phyloP scores from a whole-genome alignment of 2,329 filamentous ascomycete genomes.

The Elsinoe perseae region DNA sequence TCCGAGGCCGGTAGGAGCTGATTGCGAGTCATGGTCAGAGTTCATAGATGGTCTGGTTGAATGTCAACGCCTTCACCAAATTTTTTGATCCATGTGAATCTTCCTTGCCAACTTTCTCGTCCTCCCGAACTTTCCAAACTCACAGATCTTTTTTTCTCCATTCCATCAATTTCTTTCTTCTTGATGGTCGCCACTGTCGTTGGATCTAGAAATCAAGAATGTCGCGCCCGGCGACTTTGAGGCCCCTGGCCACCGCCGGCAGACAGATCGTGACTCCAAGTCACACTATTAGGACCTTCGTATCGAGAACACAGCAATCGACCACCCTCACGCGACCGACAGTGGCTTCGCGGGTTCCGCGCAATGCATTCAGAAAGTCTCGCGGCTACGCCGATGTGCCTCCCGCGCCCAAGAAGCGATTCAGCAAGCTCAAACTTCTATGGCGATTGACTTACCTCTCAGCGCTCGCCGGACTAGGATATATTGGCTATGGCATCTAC shows the following conservation, averaged over 20 bases:
- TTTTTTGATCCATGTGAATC: too few relatives aligned
- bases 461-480: constrained; percentile 59
- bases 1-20: too few relatives aligned
- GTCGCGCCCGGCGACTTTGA: constrained; percentile 12
- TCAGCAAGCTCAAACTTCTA: constrained; percentile 66
- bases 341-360: constrained; percentile 7
- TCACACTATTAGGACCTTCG: not conserved
- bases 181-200: too few relatives aligned
- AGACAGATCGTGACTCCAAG: not conserved
- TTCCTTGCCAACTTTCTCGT: too few relatives aligned
- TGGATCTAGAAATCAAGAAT: not conserved
- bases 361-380: constrained; percentile 25
- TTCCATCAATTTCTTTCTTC: too few relatives aligned
- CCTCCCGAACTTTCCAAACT: too few relatives aligned
- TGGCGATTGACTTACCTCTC: constrained; percentile 80
- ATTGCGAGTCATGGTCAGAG: too few relatives aligned
- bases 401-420: constrained; percentile 44
- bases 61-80: too few relatives aligned
- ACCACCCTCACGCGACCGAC: not conserved
- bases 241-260: constrained; percentile 10
- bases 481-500: constrained; percentile 74
- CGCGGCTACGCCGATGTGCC: constrained; percentile 26
- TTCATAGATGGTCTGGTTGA: too few relatives aligned
- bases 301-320: not conserved
- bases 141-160: too few relatives aligned